phyloP scores from a whole-genome alignment of 805 yeast species.

The Myxozyma melibiosi region DNA sequence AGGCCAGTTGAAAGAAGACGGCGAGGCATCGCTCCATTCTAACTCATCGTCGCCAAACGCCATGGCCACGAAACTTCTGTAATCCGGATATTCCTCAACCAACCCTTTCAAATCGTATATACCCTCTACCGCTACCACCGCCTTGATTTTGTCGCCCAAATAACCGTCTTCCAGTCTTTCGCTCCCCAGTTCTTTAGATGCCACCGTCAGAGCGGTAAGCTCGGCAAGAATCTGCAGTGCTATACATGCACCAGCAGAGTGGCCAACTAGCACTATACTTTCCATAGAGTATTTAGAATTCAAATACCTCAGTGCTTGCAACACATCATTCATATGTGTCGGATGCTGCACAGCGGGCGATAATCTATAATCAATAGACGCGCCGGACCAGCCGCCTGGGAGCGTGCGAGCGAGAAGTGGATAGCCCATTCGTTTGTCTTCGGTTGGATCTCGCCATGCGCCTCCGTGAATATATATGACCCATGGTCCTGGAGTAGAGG shows the following conservation, averaged over 20 bases:
- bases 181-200: background rate
- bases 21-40: slow-evolving; percentile 28
- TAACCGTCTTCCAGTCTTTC: background rate
- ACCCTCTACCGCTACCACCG: slow-evolving; percentile 58
- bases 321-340: slow-evolving; percentile 55
- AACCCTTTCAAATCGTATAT: slow-evolving; percentile 58
- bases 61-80: slow-evolving; percentile 54
- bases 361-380: slow-evolving; percentile 34
- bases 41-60: slow-evolving; percentile 51
- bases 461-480: slow-evolving; percentile 75
- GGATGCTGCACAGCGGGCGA: slow-evolving; percentile 56
- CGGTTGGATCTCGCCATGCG: slow-evolving; percentile 72
- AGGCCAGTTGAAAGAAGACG: slow-evolving; percentile 7
- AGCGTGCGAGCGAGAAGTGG: slow-evolving; percentile 34
- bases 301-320: slow-evolving; percentile 44
- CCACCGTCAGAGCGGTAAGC: background rate
- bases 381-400: slow-evolving; percentile 25
- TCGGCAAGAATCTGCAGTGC: slow-evolving; percentile 49
- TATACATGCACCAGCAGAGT: slow-evolving; percentile 74
- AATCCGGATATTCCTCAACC: slow-evolving; percentile 60
- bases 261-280: slow-evolving; percentile 54
- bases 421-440: slow-evolving; percentile 59
- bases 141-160: background rate
- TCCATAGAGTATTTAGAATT: slow-evolving; percentile 24
- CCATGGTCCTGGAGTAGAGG: slow-evolving; percentile 17